Percentiles rank a stretch among this genome's conserved stretches.
Conservation (phyloP, 2,329 filamentous ascomycete species). For the Alternaria gaisen region DNA sequence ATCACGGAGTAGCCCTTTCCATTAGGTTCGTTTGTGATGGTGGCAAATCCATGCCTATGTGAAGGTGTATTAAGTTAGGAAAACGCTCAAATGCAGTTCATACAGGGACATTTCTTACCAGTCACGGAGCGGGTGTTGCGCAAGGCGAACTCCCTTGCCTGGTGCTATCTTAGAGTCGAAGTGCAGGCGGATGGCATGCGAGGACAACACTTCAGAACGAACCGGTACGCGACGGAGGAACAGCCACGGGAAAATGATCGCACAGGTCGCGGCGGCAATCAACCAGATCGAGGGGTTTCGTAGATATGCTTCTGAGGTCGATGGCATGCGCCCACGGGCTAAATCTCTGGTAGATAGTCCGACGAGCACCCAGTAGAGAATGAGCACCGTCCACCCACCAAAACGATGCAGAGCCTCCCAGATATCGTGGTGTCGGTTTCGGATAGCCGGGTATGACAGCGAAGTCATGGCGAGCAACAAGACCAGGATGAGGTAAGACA, state of each 20-base stretch:
- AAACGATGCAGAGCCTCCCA: conserved; percentile 52
- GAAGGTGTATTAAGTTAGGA: no score
- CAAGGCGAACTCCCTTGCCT: conserved; percentile 44
- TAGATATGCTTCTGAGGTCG: conserved; percentile 35
- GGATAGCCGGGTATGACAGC: conserved; percentile 44
- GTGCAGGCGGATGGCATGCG: conserved; percentile 76
- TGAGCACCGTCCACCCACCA: conserved; percentile 49
- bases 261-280: conserved; percentile 69
- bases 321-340: conserved; percentile 9
- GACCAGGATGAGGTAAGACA: conserved; percentile 44
- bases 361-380: conserved; percentile 48
- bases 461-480: conserved; percentile 43
- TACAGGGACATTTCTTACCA: conserved; percentile 10
- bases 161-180: conserved; percentile 46
- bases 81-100: no score
- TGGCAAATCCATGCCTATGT: conserved; percentile 49
- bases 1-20: conserved; percentile 46
- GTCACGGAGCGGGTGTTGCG: conserved; percentile 46
- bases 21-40: conserved; percentile 45
- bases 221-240: conserved; percentile 74
- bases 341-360: conserved; percentile 40
- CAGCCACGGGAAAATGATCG: conserved; percentile 78
- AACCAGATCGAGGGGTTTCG: conserved; percentile 69
- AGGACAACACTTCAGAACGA: conserved; percentile 72
- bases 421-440: conserved; percentile 43